phyloP scores from a whole-genome alignment of 306 rosid genomes.

The Elaeagnus macrophylla region DNA sequence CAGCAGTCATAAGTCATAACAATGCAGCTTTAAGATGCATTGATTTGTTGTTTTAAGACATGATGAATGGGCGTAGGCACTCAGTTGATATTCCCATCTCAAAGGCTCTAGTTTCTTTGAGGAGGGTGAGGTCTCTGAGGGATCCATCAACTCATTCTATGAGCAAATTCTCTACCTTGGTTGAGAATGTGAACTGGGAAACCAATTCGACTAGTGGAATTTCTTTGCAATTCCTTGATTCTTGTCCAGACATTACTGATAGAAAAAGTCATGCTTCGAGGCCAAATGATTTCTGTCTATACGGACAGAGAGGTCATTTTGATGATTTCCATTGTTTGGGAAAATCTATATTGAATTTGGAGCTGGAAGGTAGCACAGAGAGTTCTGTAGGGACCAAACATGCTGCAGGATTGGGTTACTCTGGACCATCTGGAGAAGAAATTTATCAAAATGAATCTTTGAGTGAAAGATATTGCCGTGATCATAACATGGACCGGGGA shows the following conservation, averaged over 20 bases:
- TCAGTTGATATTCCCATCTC: conserved; percentile 83
- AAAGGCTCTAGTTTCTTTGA: conserved; percentile 57
- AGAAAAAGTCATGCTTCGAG: conserved; percentile 20
- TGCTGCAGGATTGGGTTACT: conserved; percentile 23
- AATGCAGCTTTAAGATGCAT: background rate
- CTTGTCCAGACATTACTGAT: conserved; percentile 27
- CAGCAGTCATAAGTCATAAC: background rate
- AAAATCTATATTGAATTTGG: conserved; percentile 24
- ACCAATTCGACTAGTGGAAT: conserved; percentile 40
- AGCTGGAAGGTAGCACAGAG: conserved; percentile 14
- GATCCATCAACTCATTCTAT: conserved; percentile 75
- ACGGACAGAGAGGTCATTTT: conserved; percentile 17
- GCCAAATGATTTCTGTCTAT: conserved; percentile 24
- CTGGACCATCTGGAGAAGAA: conserved; percentile 14
- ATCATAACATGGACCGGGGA: conserved; percentile 27
- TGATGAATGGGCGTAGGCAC: conserved; percentile 75
- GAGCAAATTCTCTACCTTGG: conserved; percentile 44
- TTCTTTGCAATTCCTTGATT: conserved; percentile 38
- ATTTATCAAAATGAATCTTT: conserved; percentile 23
- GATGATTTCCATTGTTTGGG: conserved; percentile 25
- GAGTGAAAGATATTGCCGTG: conserved; percentile 33
- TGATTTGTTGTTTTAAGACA: conserved; percentile 1
- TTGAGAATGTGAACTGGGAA: conserved; percentile 77
- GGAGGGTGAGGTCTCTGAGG: conserved; percentile 84
- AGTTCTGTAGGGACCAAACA: conserved; percentile 11